Base-by-base conservation (phyloP, 305 asterid species). In the Solanum aculeatissimum region DNA sequence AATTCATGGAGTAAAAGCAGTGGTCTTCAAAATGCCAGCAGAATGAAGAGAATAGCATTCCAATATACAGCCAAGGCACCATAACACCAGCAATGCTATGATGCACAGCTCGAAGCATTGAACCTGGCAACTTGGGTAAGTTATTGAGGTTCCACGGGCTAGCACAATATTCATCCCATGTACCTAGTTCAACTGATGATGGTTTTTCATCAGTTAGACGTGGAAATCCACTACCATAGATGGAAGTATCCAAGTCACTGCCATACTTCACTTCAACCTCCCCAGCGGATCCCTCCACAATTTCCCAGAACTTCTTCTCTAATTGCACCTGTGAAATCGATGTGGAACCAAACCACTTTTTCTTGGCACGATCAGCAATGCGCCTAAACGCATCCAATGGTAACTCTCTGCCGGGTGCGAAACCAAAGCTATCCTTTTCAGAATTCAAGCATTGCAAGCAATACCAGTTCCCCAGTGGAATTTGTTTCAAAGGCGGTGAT, bases 11-110 rank as follows among this genome's bases (percentile, higher is more conserved):
- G 88, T 96, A 96, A 89, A 96, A 93, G 91, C 99, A 96, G 89
- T 95, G 99, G 86, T 96, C 99, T 90, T 96, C 99, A 88, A 96
- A 93, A 88, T 96, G 99, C 99, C 98, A 96, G 94, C 98, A 96
- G 88, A 96, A 95, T 83, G 98, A 90, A 80, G 99, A 96, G 91
- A 96, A 96, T 74, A 92, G 87, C 99, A 96, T 95, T 89, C 99
- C 98, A 53, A 96, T 86, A 88, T 95, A 96, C 75, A 96, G 91
- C 99, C 99, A 95, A 75, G 98, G 99, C 86, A 96, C 98, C 99
- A 96, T 95, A 62, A 96, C 98, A 51, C 99, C 99, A 60, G 98
- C 97, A 90, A 96, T 94, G 86, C 91, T 94, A 65, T 95, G 95
- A 90, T 94, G 95, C 83, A 96, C 97, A 80, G 98, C 89, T 85